A percentile compares a stretch with the other conserved stretches of the same genome.
Conservation (phyloP, 148 eudicot genomes). For the Suaeda aralocaspica region DNA sequence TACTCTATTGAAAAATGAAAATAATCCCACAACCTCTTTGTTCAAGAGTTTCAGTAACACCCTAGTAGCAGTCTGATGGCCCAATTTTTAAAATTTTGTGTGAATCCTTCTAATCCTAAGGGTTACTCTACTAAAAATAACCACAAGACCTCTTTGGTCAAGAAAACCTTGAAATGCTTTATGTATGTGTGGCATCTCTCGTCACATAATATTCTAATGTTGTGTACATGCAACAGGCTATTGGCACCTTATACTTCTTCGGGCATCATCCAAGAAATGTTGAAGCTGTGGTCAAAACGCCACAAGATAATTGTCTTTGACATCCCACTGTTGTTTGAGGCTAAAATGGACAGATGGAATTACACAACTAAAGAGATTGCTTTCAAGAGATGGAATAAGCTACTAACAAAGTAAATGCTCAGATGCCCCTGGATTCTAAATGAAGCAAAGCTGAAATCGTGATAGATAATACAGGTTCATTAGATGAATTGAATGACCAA, state of each 20-base stretch:
- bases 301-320: slow-evolving; percentile 69
- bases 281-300: slow-evolving; percentile 88
- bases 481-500: slow-evolving; percentile 59
- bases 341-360: slow-evolving; percentile 90
- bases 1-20: no score
- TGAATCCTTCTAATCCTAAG: no score
- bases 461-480: slow-evolving; percentile 78
- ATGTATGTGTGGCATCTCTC: background rate
- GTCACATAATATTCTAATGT: slow-evolving; percentile 7
- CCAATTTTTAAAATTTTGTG: no score
- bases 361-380: slow-evolving; percentile 75
- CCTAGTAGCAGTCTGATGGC: no score
- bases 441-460: slow-evolving; percentile 71
- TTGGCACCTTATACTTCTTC: slow-evolving; percentile 76
- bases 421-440: slow-evolving; percentile 79
- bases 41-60: no score
- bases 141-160: no score
- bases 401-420: slow-evolving; percentile 70
- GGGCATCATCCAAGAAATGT: slow-evolving; percentile 62
- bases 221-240: slow-evolving; percentile 43
- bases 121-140: no score
- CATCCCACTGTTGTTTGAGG: slow-evolving; percentile 85
- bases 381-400: slow-evolving; percentile 75
- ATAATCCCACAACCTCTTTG: no score
- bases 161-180: no score